Evolutionary conservation across 2,329 filamentous ascomycete species (phyloP), one percentile per base, ranked within the genome.

Genomic region (Alternaria rosae): DNA sequence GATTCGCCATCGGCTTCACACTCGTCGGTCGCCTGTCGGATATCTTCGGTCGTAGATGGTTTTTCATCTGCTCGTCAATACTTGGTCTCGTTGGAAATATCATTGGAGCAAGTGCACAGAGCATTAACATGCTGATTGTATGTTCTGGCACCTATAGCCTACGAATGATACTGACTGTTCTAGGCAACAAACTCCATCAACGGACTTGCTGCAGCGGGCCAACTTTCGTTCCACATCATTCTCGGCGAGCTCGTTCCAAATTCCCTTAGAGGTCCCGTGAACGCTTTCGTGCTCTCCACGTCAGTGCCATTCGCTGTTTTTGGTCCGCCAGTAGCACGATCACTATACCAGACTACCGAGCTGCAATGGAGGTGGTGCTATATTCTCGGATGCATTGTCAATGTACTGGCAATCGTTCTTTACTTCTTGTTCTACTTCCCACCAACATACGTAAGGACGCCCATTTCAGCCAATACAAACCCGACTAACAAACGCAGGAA

Each of bases 231-330:
- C 67, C 73, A 75, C 60, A 75, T 78, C 51, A 76, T 80, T 11
- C 68, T 80, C 1, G 77, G 76, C 6, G 79, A 81, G 57, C 73
- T 81, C 6, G 78, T 80, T 6, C 76, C 79, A 5, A 80, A 76
- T 51, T 64, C 65, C 0, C 25, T 70, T 10, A 65, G 74, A 66
- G 73, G 73, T 23, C 72, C 75, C 2, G 74, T 79, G 59, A 81
- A 80, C 28, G 75, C 73, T n/a, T 70, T 75, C n/a, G 70, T 76
- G 13, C 61, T 76, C 3, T 70, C 67, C 0, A 75, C 71, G 6
- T 75, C 70, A 1, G 55, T 76, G 17, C 74, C 74, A 1, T 75
- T 76, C 48, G 73, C 73, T 7, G 73, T 75, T 0, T 76, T 77
- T 32, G 73, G 74, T 3, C 75, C 75, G 12, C 72, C 72, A 4